phyloP scores from a whole-genome alignment of 2,329 filamentous ascomycete genomes.

The Diaporthe ampelina region DNA sequence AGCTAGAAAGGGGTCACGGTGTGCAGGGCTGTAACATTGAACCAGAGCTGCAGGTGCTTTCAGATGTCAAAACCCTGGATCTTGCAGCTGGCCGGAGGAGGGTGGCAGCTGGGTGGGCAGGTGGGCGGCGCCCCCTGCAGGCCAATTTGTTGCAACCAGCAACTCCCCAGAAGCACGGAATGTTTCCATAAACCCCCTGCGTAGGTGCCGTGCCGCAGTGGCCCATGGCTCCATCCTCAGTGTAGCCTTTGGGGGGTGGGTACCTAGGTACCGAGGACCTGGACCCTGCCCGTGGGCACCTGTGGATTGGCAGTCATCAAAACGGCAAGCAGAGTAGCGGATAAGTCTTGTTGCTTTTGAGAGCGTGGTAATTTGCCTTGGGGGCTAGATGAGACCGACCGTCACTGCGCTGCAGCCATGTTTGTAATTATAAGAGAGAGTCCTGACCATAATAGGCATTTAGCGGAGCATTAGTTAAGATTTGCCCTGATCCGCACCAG shows the following conservation, averaged over 20 bases:
- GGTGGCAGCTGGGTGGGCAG: not conserved
- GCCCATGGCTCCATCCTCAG: not conserved
- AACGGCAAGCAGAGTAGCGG: not conserved
- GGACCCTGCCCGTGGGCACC: constrained; percentile 14
- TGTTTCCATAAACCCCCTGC: constrained; percentile 13
- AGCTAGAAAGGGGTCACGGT: not conserved
- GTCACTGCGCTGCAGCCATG: not conserved
- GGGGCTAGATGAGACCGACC: not conserved
- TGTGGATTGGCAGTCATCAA: not conserved
- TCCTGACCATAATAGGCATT: not conserved
- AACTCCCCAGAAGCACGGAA: constrained; percentile 4
- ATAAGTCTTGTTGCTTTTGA: not conserved
- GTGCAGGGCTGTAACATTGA: not conserved
- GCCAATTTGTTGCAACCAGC: constrained; percentile 6
- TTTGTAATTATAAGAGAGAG: not conserved
- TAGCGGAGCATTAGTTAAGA: constrained; percentile 19
- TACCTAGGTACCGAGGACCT: constrained; percentile 18
- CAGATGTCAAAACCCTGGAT: constrained; percentile 10
- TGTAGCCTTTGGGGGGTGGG: not conserved
- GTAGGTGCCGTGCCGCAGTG: constrained; percentile 6
- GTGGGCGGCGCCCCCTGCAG: constrained; percentile 15
- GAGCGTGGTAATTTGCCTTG: not conserved
- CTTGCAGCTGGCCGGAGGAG: not conserved
- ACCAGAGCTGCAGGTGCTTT: not conserved
- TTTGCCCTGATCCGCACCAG: constrained; percentile 29